phyloP scores from a whole-genome alignment of 495 filamentous ascomycete genomes.

The Glonium stellatum region DNA sequence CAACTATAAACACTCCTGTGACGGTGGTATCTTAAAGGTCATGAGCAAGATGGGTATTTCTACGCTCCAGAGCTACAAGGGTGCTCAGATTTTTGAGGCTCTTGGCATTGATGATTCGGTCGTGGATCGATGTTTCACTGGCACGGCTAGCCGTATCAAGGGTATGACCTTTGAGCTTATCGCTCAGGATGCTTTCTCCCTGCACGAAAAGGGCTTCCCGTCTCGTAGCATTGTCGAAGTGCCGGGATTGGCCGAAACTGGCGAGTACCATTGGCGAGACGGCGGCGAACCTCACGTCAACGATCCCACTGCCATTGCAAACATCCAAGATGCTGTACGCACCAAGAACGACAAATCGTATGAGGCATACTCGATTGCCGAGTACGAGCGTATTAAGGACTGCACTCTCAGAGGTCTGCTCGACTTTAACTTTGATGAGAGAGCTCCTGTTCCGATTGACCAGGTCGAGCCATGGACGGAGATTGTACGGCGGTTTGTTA shows the following conservation, averaged over 20 bases:
- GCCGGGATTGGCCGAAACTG: conserved; percentile 83
- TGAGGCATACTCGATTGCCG: conserved; percentile 89
- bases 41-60: conserved; percentile 99
- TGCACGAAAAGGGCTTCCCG: conserved; percentile 94
- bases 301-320: conserved; percentile 90
- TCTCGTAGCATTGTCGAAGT: conserved; percentile 71
- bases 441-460: conserved; percentile 83
- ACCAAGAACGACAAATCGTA: conserved; percentile 99
- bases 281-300: conserved; percentile 98
- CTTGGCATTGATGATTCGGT: conserved; percentile 92
- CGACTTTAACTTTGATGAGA: conserved; percentile 94
- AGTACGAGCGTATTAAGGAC: conserved; percentile 96
- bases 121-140: conserved; percentile 93
- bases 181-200: conserved; percentile 90
- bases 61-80: conserved; percentile 96
- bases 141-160: conserved; percentile 91
- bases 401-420: conserved; percentile 95
- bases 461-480: conserved; percentile 99
- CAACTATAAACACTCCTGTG: conserved; percentile 97
- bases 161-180: conserved; percentile 95
- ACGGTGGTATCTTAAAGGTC: conserved; percentile 97
- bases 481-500: conserved; percentile 95
- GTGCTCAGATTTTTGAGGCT: conserved; percentile 99
- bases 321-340: conserved; percentile 95
- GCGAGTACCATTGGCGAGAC: conserved; percentile 99